phyloP scores from a whole-genome alignment of 495 filamentous ascomycete species.

The Pyrenula massariospora region DNA sequence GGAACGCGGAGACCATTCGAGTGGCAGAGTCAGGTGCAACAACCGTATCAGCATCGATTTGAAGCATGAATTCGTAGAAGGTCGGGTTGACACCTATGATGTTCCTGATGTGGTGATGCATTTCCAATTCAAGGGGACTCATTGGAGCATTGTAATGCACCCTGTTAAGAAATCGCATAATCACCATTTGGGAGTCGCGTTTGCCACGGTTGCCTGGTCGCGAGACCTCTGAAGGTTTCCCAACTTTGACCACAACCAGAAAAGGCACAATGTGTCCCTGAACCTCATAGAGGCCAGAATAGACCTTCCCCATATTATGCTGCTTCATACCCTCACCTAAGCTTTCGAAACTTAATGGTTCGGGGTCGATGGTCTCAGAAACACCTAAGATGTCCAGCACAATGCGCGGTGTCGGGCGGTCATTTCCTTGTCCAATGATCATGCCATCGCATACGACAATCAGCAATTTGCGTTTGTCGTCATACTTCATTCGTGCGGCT shows the following conservation, averaged over 20 bases:
- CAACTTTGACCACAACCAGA: slow-evolving; percentile 92
- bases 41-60: slow-evolving; percentile 95
- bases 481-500: slow-evolving; percentile 88
- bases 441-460: slow-evolving; percentile 95
- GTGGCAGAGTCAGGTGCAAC: slow-evolving; percentile 86
- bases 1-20: slow-evolving; percentile 82
- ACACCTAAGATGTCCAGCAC: slow-evolving; percentile 96
- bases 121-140: slow-evolving; percentile 93
- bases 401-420: slow-evolving; percentile 87
- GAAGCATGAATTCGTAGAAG: slow-evolving; percentile 94
- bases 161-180: slow-evolving; percentile 97
- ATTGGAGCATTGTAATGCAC: slow-evolving; percentile 94
- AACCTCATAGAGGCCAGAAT: slow-evolving; percentile 94
- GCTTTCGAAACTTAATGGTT: slow-evolving; percentile 93
- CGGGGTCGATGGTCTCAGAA: slow-evolving; percentile 85
- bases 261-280: slow-evolving; percentile 97
- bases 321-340: slow-evolving; percentile 92
- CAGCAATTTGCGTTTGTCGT: slow-evolving; percentile 94
- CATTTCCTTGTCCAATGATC: slow-evolving; percentile 98
- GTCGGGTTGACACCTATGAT: slow-evolving; percentile 98
- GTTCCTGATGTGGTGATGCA: slow-evolving; percentile 98
- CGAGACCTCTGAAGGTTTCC: slow-evolving; percentile 93
- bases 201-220: slow-evolving; percentile 97
- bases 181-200: slow-evolving; percentile 95
- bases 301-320: slow-evolving; percentile 98